These are phyloP conservation scores for Schoenoplectus tabernaemontani DNA, from an alignment of 202 grass and related monocot genomes.

Conservation along the genomic window DNA sequence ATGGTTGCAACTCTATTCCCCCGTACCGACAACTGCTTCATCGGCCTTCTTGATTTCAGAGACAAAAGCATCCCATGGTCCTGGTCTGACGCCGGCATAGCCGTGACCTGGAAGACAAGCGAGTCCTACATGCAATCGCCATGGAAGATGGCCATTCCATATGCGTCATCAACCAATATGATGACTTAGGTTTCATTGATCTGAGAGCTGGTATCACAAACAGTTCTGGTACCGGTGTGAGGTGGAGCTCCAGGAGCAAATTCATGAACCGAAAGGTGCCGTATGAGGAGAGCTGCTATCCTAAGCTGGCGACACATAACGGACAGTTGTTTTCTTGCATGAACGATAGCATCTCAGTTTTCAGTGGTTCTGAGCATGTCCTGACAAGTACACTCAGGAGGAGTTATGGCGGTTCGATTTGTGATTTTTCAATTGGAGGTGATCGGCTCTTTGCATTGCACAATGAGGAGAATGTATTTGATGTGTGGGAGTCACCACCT, in stretches of 20 bases:
- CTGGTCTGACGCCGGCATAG: constrained; percentile 69
- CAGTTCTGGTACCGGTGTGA: constrained; percentile 32
- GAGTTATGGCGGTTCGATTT: constrained; percentile 73
- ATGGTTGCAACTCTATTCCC: constrained; percentile 94
- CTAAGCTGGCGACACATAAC: constrained; percentile 77
- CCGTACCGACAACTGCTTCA: constrained; percentile 77
- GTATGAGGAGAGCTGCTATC: constrained; percentile 90
- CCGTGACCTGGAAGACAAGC: constrained; percentile 72
- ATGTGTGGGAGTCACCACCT: constrained; percentile 87
- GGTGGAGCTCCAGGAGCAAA: constrained; percentile 97
- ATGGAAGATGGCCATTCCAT: constrained; percentile 73
- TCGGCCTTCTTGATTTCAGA: constrained; percentile 82
- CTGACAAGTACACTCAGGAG: constrained; percentile 70
- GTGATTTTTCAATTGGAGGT: constrained; percentile 92
- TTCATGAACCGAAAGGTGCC: constrained; percentile 69
- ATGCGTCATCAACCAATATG: constrained; percentile 94
- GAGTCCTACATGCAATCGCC: constrained; percentile 80
- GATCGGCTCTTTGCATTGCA: constrained; percentile 80
- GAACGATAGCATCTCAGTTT: constrained; percentile 89
- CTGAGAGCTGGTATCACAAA: constrained; percentile 14
- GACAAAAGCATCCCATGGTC: constrained; percentile 61
- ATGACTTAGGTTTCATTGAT: constrained; percentile 95
- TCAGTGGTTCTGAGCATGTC: constrained; percentile 76
- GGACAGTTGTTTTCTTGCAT: constrained; percentile 91
- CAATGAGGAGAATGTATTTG: constrained; percentile 96